phyloP scores from a whole-genome alignment of 176 grass and related monocot genomes.

The Zoysia japonica region DNA sequence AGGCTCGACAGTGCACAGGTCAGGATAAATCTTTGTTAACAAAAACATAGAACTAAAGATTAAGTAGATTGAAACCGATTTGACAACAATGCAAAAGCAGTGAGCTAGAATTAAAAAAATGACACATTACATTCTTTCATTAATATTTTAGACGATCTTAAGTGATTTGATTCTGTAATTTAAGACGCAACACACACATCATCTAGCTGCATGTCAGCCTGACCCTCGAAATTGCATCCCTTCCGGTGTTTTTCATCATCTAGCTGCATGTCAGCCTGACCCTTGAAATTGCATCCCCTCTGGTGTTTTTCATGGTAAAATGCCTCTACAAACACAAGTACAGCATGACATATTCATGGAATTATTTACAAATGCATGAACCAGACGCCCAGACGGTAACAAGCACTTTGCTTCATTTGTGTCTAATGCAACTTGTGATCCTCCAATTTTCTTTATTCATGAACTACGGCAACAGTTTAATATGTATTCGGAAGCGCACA shows the following conservation, averaged over 20 bases:
- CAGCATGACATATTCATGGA: background rate
- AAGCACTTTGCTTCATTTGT: background rate
- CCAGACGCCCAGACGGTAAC: background rate
- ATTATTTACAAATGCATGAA: background rate
- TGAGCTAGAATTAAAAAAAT: background rate
- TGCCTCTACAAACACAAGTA: background rate
- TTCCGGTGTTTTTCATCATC: background rate
- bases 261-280: background rate
- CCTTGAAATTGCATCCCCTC: background rate
- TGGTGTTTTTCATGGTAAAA: background rate
- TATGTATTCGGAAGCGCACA: background rate
- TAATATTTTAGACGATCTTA: background rate
- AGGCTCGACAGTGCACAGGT: background rate
- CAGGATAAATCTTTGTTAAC: background rate
- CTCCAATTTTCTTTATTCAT: background rate
- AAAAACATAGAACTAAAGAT: background rate
- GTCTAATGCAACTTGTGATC: background rate
- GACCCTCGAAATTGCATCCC: background rate
- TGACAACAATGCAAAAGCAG: background rate
- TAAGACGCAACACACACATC: background rate
- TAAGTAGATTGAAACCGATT: background rate
- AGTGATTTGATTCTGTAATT: background rate
- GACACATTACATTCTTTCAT: too few relatives aligned
- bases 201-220: background rate
- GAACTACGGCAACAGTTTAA: background rate